Conservation (phyloP, 495 filamentous ascomycete genomes). For the Rusavskia elegans region DNA sequence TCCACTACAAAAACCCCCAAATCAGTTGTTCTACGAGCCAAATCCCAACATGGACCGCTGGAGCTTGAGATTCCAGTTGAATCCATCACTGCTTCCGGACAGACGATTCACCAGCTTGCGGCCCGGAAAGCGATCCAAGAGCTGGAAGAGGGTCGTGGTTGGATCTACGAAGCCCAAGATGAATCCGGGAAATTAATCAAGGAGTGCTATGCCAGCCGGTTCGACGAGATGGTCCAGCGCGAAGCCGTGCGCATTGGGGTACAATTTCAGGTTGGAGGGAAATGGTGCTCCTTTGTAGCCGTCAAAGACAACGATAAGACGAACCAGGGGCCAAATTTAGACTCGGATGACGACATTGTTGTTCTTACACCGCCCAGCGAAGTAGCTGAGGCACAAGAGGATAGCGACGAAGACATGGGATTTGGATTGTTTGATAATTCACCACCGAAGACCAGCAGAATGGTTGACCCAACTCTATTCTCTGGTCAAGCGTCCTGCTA, state of each 20-base stretch:
- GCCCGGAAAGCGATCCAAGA: slow-evolving; percentile 50
- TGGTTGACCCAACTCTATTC: no score
- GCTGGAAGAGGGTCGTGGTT: slow-evolving; percentile 52
- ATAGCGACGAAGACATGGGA: slow-evolving; percentile 3
- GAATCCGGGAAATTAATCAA: slow-evolving; percentile 28
- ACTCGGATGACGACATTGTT: neutral
- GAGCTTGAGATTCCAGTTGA: slow-evolving; percentile 46
- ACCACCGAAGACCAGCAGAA: neutral
- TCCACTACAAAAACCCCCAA: slow-evolving; percentile 28
- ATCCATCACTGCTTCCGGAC: slow-evolving; percentile 23
- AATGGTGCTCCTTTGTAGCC: slow-evolving; percentile 58
- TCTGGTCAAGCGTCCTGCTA: no score
- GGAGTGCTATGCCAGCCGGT: slow-evolving; percentile 28
- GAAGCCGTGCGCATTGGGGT: slow-evolving; percentile 50
- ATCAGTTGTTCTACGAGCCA: slow-evolving; percentile 40
- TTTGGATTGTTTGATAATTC: neutral
- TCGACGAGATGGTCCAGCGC: slow-evolving; percentile 37
- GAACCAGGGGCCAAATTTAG: neutral
- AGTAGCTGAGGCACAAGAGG: neutral
- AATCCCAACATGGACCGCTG: slow-evolving; percentile 36
- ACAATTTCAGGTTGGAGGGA: slow-evolving; percentile 47
- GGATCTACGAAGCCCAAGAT: slow-evolving; percentile 38
- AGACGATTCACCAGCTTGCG: slow-evolving; percentile 55
- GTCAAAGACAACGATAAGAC: slow-evolving; percentile 26
- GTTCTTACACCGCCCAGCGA: neutral